Percentiles rank a stretch among this genome's conserved stretches.
phyloP scores from a whole-genome alignment of 2,329 filamentous ascomycete species.

The Diaporthe citrichinensis region DNA sequence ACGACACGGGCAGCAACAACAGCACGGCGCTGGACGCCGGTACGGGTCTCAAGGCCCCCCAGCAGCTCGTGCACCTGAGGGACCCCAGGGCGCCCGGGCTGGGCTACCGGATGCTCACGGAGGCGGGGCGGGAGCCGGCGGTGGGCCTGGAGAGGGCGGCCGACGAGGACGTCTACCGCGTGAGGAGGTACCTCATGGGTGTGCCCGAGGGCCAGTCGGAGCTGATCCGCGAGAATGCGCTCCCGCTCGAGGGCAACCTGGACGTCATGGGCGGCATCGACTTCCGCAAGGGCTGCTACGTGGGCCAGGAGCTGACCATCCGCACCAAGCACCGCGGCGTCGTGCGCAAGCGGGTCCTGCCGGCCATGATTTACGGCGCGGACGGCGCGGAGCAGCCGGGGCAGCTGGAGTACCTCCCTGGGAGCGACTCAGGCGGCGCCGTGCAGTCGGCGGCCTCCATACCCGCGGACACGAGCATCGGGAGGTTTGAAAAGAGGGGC shows the following conservation, averaged over 20 bases:
- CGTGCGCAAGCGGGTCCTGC: constrained; percentile 90
- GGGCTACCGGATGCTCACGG: constrained; percentile 54
- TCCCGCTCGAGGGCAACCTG: constrained; percentile 92
- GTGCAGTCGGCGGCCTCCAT: constrained; percentile 52
- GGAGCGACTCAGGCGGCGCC: constrained; percentile 40
- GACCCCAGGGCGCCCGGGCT: constrained; percentile 61
- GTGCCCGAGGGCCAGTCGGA: constrained; percentile 89
- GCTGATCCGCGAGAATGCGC: constrained; percentile 76
- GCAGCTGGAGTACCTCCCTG: constrained; percentile 60
- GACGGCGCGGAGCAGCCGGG: constrained; percentile 53
- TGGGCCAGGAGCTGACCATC: constrained; percentile 96
- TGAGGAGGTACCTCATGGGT: constrained; percentile 84
- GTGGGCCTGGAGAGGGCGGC: constrained; percentile 55
- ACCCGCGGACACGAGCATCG: constrained; percentile 64
- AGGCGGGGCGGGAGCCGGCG: constrained; percentile 49
- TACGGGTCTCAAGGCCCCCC: constrained; percentile 1
- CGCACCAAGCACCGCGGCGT: constrained; percentile 95
- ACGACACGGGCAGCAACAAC: constrained; percentile 57
- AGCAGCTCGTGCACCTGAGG: constrained; percentile 34
- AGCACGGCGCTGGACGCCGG: constrained; percentile 46
- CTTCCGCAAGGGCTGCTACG: constrained; percentile 96
- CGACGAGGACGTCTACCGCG: constrained; percentile 74
- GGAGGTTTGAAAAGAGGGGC: constrained; percentile 67
- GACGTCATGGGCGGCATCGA: constrained; percentile 89
- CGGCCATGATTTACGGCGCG: constrained; percentile 78